Evolutionary conservation across 305 asterid species (phyloP), one percentile per base, ranked within the genome.

Genomic region (Solanum hybrid): DNA sequence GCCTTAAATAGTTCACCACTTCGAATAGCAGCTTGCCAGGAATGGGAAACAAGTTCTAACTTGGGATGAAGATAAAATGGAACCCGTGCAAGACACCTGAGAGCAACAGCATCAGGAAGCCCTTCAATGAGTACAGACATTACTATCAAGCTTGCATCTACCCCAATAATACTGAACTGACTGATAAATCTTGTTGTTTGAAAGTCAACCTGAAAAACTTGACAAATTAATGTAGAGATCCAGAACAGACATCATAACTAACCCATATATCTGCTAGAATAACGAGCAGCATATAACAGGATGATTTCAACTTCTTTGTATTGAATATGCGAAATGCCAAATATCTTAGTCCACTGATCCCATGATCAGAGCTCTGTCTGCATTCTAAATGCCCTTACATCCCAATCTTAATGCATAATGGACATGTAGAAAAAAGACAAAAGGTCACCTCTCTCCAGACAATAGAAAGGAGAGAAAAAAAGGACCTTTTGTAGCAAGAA

Each of bases 41-140:
- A 94, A 81, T 82, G 99, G 33, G 98, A 98, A 89, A 98, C 99
- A 9, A 95, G 96, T 91, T 94, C 95, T 85, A 98, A 87, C 89
- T 90, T 94, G 35, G 99, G 98, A 88, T 97, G 95, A 69, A 96
- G 98, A 91, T 93, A 93, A 81, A 97, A 95, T 5, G 99, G 99
- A 46, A 98, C 98, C 86, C 99, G 94, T 16, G 99, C 98, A 81
- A 98, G 98, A 91, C 99, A 98, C 91, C 99, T 95, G 69, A 98
- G 90, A 75, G 95, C 96, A 78, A 98, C 98, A 79, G 99, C 98
- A 90, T 98, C 99, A 0, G 99, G 99, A 78, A 98, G 99, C 81
- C 99, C 99, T 92, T 98, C 99, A 29, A 98, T 98, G 84, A 98
- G 99, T 92, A 91, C 98, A 90, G 99, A 93, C 99, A 97, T 97